A percentile compares a stretch with the other conserved stretches of the same genome.
Evolutionary conservation across 129 eudicot species (phyloP).

Genomic region (Lonicera japonica): DNA sequence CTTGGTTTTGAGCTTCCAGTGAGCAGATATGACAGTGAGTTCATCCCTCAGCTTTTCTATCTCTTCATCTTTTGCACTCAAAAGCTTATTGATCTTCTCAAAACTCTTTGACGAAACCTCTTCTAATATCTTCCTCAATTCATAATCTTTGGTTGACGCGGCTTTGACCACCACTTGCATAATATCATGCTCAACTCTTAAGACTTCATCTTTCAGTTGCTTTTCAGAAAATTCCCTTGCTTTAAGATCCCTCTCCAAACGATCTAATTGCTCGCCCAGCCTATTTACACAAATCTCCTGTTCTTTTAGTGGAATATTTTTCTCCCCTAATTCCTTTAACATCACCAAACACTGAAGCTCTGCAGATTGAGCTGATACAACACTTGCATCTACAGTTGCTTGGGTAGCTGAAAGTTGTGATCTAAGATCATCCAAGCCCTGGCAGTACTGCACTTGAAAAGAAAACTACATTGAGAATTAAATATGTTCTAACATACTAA

Average conservation of each 20-base stretch:
- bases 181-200: slow-evolving; percentile 77
- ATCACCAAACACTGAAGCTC: slow-evolving; percentile 66
- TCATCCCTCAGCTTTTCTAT: slow-evolving; percentile 70
- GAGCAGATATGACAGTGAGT: slow-evolving; percentile 69
- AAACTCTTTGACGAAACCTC: slow-evolving; percentile 79
- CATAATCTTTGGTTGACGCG: slow-evolving; percentile 58
- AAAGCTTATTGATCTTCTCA: slow-evolving; percentile 68
- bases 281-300: slow-evolving; percentile 68
- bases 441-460: slow-evolving; percentile 48
- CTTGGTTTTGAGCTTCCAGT: slow-evolving; percentile 80
- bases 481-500: background rate
- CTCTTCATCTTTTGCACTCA: slow-evolving; percentile 72
- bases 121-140: slow-evolving; percentile 62
- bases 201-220: slow-evolving; percentile 85
- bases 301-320: slow-evolving; percentile 66
- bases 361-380: slow-evolving; percentile 74
- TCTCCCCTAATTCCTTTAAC: slow-evolving; percentile 63
- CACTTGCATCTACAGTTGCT: slow-evolving; percentile 91
- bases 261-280: slow-evolving; percentile 67
- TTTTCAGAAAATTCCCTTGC: slow-evolving; percentile 73
- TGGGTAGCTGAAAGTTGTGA: slow-evolving; percentile 56
- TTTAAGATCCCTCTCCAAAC: slow-evolving; percentile 76
- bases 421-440: slow-evolving; percentile 66
- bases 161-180: slow-evolving; percentile 73
- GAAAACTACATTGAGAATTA: background rate